phyloP scores from a whole-genome alignment of 768 basidiomycete species.

The Paxillus rubicundulus region DNA sequence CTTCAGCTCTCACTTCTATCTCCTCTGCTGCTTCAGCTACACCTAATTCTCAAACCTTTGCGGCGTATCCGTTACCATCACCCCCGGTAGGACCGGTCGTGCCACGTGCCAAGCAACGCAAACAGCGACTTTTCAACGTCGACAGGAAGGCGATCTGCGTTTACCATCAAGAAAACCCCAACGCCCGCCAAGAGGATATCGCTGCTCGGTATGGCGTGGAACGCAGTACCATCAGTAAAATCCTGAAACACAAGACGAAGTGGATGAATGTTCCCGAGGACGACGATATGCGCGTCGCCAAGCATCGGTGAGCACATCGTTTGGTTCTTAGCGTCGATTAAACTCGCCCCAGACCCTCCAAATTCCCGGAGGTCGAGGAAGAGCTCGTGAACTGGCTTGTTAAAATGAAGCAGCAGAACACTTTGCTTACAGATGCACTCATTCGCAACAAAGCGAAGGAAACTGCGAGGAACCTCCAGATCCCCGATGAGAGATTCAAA shows the following conservation, averaged over 20 bases:
- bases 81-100: constrained; percentile 29
- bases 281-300: constrained; percentile 57
- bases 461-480: constrained; percentile 54
- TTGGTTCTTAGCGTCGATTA: constrained; percentile 7
- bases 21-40: constrained; percentile 38
- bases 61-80: constrained; percentile 29
- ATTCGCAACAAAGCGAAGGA: constrained; percentile 67
- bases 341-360: constrained; percentile 55
- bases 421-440: constrained; percentile 59
- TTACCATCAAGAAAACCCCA: constrained; percentile 61
- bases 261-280: constrained; percentile 72
- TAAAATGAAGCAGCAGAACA: constrained; percentile 46
- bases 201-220: constrained; percentile 75
- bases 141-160: constrained; percentile 76
- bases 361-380: constrained; percentile 76
- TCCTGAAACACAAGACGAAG: constrained; percentile 77
- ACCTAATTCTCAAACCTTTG: constrained; percentile 31
- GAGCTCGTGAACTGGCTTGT: constrained; percentile 60
- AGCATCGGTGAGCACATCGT: constrained; percentile 53
- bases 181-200: constrained; percentile 81
- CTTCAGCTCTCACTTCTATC: constrained; percentile 51
- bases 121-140: constrained; percentile 70
- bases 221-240: constrained; percentile 92
- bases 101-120: constrained; percentile 52
- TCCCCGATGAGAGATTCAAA: constrained; percentile 76